These are phyloP conservation scores for Fusarium liriodendri DNA, from an alignment of 2,329 filamentous ascomycete genomes.

Conservation along the genomic window DNA sequence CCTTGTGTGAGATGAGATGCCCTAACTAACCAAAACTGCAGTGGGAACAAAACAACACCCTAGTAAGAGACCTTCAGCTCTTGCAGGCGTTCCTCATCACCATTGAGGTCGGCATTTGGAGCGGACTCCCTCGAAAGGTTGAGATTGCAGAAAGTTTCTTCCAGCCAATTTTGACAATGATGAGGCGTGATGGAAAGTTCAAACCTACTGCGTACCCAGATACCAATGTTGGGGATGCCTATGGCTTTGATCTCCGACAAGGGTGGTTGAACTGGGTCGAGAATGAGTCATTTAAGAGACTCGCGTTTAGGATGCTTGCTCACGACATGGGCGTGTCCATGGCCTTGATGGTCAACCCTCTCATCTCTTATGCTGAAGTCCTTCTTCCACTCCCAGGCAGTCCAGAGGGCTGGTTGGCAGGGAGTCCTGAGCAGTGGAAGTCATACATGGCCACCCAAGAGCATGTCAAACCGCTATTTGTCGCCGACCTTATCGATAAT, in stretches of 20 bases:
- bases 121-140: slow-evolving; percentile 51
- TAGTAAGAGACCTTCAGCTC: slow-evolving; percentile 46
- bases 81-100: slow-evolving; percentile 49
- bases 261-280: slow-evolving; percentile 46
- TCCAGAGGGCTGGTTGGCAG: slow-evolving; percentile 41
- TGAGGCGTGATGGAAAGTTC: slow-evolving; percentile 49
- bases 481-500: slow-evolving; percentile 26
- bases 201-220: slow-evolving; percentile 37
- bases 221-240: background rate
- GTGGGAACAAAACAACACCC: slow-evolving; percentile 50
- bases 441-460: background rate
- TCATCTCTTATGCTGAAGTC: slow-evolving; percentile 48
- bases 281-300: slow-evolving; percentile 46
- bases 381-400: slow-evolving; percentile 39
- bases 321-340: slow-evolving; percentile 48
- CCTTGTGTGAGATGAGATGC: too few species aligned
- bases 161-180: slow-evolving; percentile 50
- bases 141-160: slow-evolving; percentile 55
- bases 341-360: slow-evolving; percentile 43
- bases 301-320: slow-evolving; percentile 43
- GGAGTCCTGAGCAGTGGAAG: slow-evolving; percentile 43
- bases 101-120: slow-evolving; percentile 51
- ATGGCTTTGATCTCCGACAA: slow-evolving; percentile 18
- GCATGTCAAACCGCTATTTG: background rate
- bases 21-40: background rate